Percentiles rank a stretch among this genome's conserved stretches.
Evolutionary conservation across 495 filamentous ascomycete genomes (phyloP).

Genomic region (Hypoxylon intermedium): DNA sequence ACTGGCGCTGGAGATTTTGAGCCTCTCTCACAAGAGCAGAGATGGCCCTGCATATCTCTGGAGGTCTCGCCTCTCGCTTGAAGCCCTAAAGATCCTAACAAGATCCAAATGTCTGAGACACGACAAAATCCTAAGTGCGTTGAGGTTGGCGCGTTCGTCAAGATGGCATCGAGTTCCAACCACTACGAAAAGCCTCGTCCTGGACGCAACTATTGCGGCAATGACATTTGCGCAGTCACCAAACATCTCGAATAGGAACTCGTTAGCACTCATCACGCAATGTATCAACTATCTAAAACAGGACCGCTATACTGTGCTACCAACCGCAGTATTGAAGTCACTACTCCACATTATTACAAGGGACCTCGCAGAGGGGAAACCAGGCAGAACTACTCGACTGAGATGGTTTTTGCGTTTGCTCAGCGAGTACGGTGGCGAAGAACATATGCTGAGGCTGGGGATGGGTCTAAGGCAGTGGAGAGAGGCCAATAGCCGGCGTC

Average conservation of each 20-base stretch:
- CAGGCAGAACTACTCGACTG: constrained; percentile 47
- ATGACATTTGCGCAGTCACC: constrained; percentile 44
- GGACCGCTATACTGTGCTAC: constrained; percentile 30
- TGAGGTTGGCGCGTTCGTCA: constrained; percentile 8
- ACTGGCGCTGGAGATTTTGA: constrained; percentile 33
- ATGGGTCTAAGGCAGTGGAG: constrained; percentile 41
- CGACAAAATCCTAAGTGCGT: constrained; percentile 7
- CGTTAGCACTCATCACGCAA: constrained; percentile 49
- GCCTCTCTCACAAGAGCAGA: constrained; percentile 28
- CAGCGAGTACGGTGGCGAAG: constrained; percentile 38
- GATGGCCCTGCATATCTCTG: constrained; percentile 6
- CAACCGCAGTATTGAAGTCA: constrained; percentile 37
- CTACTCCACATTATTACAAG: constrained; percentile 49
- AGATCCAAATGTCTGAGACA: constrained; percentile 10
- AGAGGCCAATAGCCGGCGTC: constrained; percentile 18
- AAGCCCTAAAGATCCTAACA: constrained; percentile 22
- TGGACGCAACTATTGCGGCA: constrained; percentile 20
- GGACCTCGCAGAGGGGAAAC: constrained; percentile 45
- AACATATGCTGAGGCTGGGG: constrained; percentile 34
- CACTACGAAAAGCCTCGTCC: not conserved
- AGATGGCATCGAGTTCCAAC: not conserved
- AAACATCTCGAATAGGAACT: constrained; percentile 42
- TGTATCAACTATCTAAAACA: constrained; percentile 46
- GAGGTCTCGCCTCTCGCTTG: constrained; percentile 14
- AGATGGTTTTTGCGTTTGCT: constrained; percentile 49